These are phyloP conservation scores for Ilex asprella DNA, from an alignment of 257 asterid genomes.

Conservation along the genomic window DNA sequence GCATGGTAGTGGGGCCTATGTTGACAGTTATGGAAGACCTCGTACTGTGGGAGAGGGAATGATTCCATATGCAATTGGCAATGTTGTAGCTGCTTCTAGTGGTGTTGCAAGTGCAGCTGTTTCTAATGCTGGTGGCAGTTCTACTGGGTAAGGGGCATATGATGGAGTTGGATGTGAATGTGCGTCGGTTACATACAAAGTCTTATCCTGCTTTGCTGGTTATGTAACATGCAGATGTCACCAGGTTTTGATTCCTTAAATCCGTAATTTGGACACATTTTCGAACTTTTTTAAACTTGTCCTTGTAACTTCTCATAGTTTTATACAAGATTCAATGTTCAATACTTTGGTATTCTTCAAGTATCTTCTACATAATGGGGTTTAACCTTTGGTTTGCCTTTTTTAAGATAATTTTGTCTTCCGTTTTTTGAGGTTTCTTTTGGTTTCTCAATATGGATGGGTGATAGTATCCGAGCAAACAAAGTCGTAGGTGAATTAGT, in stretches of 20 bases:
- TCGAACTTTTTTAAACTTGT: too few relatives aligned
- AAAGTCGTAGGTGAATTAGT: too few relatives aligned
- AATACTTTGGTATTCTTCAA: not conserved
- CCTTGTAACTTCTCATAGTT: not conserved
- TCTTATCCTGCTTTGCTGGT: not conserved
- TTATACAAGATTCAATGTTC: not conserved
- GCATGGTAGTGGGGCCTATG: conserved; percentile 29
- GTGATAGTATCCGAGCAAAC: too few relatives aligned
- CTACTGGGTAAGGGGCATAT: conserved; percentile 35
- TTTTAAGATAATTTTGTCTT: too few relatives aligned
- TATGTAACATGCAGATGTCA: not conserved
- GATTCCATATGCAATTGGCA: conserved; percentile 31
- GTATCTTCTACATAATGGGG: not conserved
- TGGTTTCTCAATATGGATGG: too few relatives aligned
- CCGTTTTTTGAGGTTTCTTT: too few relatives aligned
- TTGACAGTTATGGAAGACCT: conserved; percentile 21
- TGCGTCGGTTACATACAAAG: conserved; percentile 8
- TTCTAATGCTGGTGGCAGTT: conserved; percentile 13
- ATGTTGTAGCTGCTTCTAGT: conserved; percentile 19
- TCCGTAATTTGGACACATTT: conserved; percentile 1
- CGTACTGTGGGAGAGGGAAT: conserved; percentile 23
- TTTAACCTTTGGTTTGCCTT: not conserved
- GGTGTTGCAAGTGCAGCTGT: conserved; percentile 8
- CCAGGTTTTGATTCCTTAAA: not conserved
- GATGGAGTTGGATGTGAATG: conserved; percentile 28